Base-by-base conservation (phyloP, 225 moss, liverwort and hornwort genomes). In the Neckera pumila region DNA sequence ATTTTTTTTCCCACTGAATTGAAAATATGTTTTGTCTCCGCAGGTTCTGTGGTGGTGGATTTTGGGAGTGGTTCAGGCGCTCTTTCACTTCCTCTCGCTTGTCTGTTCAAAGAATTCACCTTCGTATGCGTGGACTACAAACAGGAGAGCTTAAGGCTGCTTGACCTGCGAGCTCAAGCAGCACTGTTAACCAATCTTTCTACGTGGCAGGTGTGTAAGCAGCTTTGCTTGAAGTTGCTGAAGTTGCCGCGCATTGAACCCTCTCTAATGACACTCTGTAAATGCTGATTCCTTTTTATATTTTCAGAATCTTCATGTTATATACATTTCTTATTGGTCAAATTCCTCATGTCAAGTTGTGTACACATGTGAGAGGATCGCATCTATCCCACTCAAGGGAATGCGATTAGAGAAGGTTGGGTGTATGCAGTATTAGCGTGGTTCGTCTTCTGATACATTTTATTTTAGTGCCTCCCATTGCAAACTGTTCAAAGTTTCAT, bases 21-120 rank as follows among this genome's bases (percentile, higher is more conserved):
- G 90, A 76, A n/a, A 22, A 53, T 59, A 3, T 67, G 42, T 42
- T n/a, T 51, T 28, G 76, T 7, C 56, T 86, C 81, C 62, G 89
- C 88, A 91, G 97, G 96, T 72, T 95, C 98, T 17, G 95, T 90
- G 82, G 86, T 98, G 63, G 98, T 95, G 72, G 98, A 98, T 89
- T 97, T 98, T 77, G 98, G 97, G 40, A 93, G 97, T 80, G 98
- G 98, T 66, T 98, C 97, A 57, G 98, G 98, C 82, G 98, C 98
- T 76, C 97, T 98, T n/a, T 96, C 95, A 12, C 95, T 98, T 89
- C 96, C 98, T 57, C 85, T 98, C 40, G 97, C 98, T 59, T 93
- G 90, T 33, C 33, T 96, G 16, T 94, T 98, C 86, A 93, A 91
- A 33, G 91, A 94, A 38, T 63, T 93, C 33, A 84, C 82, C 40